Base-by-base conservation (phyloP, 768 basidiomycete species). In the Russula lepida region DNA sequence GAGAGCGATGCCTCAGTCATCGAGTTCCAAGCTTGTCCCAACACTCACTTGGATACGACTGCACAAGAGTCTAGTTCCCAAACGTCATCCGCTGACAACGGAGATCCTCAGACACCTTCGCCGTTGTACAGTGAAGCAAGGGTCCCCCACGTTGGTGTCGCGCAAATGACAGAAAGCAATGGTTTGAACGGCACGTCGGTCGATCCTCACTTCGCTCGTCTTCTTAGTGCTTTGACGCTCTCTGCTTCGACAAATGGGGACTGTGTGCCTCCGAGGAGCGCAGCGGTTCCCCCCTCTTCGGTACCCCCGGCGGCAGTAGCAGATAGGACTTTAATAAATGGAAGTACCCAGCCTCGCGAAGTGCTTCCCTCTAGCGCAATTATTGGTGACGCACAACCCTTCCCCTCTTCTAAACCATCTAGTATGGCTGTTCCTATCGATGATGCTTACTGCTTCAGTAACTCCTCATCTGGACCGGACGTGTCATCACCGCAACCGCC, bases 141-240 rank as follows among this genome's bases (percentile, higher is more conserved):
- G 33, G 68, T 73, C 5, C 72, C 74, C 23, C 66, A 73, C 28
- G 66, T 72, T 32, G 65, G 60, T 58, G 59, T 68, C 62, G 56
- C 59, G 56, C 54, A 71, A 72, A n/a, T 74, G 74, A 47, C 72
- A 75, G 70, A 67, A 47, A 67, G 44, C 60, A 68, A 54, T 60
- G 66, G 50, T 44, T 56, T 72, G 49, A 69, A 72, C 27, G 59
- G 72, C 21, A 72, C 75, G 46, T 62, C 72, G 53, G 71, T 86
- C 65, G 86, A 89, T 69, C 84, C 86, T 33, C 86, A 89, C 64
- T 81, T 90, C 69, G 86, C 87, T 21, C 78, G 82, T 32, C 76
- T 90, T 8, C 74, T 90, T 54, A 81, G 77, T 48, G 82, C 81
- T 6, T 74, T 89, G 53, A 81, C 83, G 7, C 71, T 83, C 49